A percentile compares a stretch with the other conserved stretches of the same genome.
Evolutionary conservation across 2,329 filamentous ascomycete species (phyloP).

Genomic region (Talaromyces funiculosus): DNA sequence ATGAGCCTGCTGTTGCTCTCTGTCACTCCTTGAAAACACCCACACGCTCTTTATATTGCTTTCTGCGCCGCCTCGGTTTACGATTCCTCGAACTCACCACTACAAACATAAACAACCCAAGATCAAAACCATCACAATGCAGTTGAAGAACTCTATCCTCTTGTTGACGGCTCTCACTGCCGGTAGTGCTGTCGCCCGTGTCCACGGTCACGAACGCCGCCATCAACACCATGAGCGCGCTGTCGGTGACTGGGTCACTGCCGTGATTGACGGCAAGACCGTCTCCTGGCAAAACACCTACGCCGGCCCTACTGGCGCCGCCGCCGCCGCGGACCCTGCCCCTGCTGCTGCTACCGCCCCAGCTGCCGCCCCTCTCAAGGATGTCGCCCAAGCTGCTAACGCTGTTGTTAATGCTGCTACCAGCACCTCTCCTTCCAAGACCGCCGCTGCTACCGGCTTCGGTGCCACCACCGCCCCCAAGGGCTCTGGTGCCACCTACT

Average conservation of each 20-base stretch:
- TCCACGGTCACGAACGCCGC: constrained; percentile 36
- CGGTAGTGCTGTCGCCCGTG: constrained; percentile 31
- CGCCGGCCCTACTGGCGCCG: constrained; percentile 19
- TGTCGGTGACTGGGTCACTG: constrained; percentile 28
- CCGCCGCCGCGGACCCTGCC: constrained; percentile 11
- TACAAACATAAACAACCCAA: background rate
- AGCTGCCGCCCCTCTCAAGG: constrained; percentile 1
- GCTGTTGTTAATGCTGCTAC: constrained; percentile 15
- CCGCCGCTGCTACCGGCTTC: constrained; percentile 30
- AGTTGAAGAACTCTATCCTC: constrained; percentile 34
- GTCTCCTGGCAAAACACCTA: constrained; percentile 34
- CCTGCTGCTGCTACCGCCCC: constrained; percentile 16
- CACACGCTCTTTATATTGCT: constrained; percentile 12
- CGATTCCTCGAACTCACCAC: background rate
- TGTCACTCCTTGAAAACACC: constrained; percentile 15
- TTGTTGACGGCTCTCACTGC: constrained; percentile 34
- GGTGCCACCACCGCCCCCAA: constrained; percentile 22
- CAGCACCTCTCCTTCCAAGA: constrained; percentile 13
- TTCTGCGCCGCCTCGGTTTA: background rate
- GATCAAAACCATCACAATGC: constrained; percentile 27
- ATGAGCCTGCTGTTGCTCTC: constrained; percentile 12
- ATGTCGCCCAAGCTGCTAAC: constrained; percentile 13
- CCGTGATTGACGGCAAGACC: constrained; percentile 29
- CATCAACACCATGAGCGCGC: constrained; percentile 31
- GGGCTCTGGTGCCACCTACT: constrained; percentile 22